Conservation (phyloP, 2,329 filamentous ascomycete genomes). For the Penicillium oxalicum region DNA sequence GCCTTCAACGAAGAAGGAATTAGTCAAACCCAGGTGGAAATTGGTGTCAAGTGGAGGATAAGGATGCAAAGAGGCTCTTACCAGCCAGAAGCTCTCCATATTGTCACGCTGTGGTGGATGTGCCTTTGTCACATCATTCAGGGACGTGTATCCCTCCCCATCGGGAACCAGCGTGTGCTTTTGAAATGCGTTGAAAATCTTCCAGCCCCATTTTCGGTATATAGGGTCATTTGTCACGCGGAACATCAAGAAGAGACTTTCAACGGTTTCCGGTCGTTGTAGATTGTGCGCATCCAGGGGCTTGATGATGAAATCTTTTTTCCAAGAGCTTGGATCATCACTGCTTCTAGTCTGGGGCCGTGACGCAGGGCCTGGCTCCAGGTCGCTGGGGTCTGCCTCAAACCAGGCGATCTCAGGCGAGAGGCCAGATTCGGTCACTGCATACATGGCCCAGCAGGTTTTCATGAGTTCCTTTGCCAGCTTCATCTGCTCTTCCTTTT, state of each 20-base stretch:
- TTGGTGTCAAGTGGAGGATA: background rate
- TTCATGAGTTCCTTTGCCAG: slow-evolving; percentile 88
- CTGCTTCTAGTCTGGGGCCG: background rate
- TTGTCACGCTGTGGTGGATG: background rate
- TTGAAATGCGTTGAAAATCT: background rate
- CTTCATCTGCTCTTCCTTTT: slow-evolving; percentile 79
- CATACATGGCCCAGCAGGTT: slow-evolving; percentile 98
- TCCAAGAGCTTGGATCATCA: background rate
- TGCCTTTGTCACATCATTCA: background rate
- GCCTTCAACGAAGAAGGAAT: background rate
- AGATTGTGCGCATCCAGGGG: background rate
- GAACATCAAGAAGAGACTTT: background rate
- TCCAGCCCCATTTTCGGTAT: background rate
- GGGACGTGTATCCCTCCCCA: background rate
- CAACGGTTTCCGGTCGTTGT: background rate
- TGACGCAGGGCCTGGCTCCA: no score
- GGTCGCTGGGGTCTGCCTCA: background rate
- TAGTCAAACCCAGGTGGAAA: background rate
- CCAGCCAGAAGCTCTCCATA: background rate
- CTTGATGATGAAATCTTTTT: background rate
- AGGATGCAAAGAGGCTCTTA: background rate
- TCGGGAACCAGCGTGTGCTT: background rate
- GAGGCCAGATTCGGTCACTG: slow-evolving; percentile 51
- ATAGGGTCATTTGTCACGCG: background rate
- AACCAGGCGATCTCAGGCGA: background rate